A percentile compares a stretch with the other conserved stretches of the same genome.
These are phyloP conservation scores for Themeda triandra DNA, from an alignment of 176 grass and related monocot species.

Conservation along the genomic window DNA sequence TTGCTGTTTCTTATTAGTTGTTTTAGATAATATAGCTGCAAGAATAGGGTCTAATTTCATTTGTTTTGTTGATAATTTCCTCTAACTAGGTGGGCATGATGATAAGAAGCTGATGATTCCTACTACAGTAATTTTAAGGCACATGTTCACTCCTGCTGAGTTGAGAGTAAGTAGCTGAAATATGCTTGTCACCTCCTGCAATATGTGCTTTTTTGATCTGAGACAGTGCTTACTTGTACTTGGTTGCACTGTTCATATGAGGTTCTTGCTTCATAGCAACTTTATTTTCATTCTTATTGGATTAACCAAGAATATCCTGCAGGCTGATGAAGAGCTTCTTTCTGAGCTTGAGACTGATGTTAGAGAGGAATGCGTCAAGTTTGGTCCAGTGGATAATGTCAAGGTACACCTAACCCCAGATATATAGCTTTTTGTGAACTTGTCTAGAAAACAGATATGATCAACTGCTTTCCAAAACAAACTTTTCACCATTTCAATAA, in stretches of 20 bases:
- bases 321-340: constrained; percentile 84
- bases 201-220: neutral
- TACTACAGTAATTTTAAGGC: constrained; percentile 63
- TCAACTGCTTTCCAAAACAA: neutral
- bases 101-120: constrained; percentile 82
- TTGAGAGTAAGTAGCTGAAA: constrained; percentile 66
- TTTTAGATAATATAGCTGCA: constrained; percentile 19
- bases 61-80: constrained; percentile 9
- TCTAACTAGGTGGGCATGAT: constrained; percentile 85
- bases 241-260: neutral
- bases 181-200: neutral
- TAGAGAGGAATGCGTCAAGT: constrained; percentile 77
- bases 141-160: constrained; percentile 89
- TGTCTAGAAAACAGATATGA: neutral
- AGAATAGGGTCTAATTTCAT: neutral
- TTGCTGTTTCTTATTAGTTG: neutral
- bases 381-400: constrained; percentile 81
- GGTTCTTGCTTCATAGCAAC: constrained; percentile 15
- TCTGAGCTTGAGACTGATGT: constrained; percentile 79
- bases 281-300: constrained; percentile 3
- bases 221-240: neutral
- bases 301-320: constrained; percentile 31
- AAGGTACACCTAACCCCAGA: constrained; percentile 24
- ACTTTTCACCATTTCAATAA: neutral
- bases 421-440: neutral